Base-by-base conservation (phyloP, 208 protist species). In the Trypanosoma cruzi region DNA sequence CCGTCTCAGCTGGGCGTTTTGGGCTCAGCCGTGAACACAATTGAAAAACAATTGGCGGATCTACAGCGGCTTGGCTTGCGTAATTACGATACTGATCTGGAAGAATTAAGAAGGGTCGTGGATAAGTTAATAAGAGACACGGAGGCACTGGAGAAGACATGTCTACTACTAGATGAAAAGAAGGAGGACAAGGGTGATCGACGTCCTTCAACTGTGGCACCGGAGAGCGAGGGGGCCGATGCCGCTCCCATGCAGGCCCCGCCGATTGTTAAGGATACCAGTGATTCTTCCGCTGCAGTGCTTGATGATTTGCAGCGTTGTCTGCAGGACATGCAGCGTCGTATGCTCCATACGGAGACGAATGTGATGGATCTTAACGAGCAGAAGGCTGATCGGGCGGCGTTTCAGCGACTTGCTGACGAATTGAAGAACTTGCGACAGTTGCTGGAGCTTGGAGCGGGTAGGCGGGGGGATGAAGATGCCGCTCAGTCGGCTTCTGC, bases 11-110 rank as follows among this genome's bases (percentile, higher is more conserved):
- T 90, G 36, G 82, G 71, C 0, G 46, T 90, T 2, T 71, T 92
- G 31, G 53, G 74, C 56, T 76, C 75, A 1, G 71, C 81, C 18
- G 80, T 92, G 16, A 68, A 79, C 28, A 73, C 37, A 24, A 66
- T 93, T 57, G 85, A 96, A 79, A 81, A 82, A 71, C 86, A 92
- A 79, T 73, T 95, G 8, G 79, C 71, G 10, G 81, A 75, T 3
- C 56, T 92, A 24, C 81, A 85, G 42, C 14, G 46, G 24, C 61
- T 60, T 14, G 67, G 37, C 26, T 42, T 76, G 36, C 68, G 71
- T 20, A 84, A 91, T 64, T 89, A 81, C 72, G 68, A 71, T 4
- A 75, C 82, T 14, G 79, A 88, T 22, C 75, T 93, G 18, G 77
- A 49, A 0, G 66, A 70, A 28, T 68, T 93, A 40, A 59, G 59